Conservation (phyloP, 2,329 filamentous ascomycete species). For the Cladosporium sp. region DNA sequence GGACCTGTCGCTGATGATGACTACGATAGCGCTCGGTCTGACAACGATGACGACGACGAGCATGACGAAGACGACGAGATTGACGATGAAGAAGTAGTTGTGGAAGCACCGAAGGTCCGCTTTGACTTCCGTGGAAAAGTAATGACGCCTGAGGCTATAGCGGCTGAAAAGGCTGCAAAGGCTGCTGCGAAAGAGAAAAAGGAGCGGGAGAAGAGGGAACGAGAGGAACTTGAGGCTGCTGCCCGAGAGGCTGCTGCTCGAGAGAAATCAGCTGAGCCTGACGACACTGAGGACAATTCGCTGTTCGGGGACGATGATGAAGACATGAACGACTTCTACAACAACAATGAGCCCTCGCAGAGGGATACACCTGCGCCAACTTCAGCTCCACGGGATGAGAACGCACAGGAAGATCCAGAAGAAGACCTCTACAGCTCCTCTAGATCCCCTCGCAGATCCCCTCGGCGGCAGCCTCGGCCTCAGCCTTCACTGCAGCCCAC, state of each 20-base stretch:
- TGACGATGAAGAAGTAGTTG: not conserved
- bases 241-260: not conserved
- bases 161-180: not conserved
- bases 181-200: not conserved
- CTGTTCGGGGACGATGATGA: not conserved
- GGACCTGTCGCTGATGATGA: not conserved
- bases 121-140: constrained; percentile 1
- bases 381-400: not conserved
- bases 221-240: not conserved
- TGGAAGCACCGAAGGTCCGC: not conserved
- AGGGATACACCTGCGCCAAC: not conserved
- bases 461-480: not conserved
- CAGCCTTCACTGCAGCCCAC: not conserved
- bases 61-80: not conserved
- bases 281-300: not conserved
- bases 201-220: not conserved
- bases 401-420: not conserved
- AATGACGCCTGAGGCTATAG: not conserved
- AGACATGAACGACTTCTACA: not conserved
- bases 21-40: not conserved
- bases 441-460: not conserved
- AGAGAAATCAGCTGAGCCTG: not conserved
- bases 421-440: not conserved
- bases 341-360: not conserved
- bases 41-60: not conserved